Base-by-base conservation (phyloP, 441 rosid species). In the Brassica hybrid region DNA sequence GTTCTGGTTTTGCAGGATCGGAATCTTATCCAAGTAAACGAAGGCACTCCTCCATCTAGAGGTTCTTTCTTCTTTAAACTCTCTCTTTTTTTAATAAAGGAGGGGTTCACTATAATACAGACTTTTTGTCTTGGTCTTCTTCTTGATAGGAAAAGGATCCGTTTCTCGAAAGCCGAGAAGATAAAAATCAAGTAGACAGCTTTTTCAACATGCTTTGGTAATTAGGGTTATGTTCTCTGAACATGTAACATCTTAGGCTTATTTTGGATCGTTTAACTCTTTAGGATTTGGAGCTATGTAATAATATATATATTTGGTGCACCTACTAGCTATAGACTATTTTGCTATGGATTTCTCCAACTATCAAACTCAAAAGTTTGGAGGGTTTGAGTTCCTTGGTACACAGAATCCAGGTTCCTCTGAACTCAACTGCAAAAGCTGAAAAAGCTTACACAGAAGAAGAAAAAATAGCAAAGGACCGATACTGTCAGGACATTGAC, bases 1-100 rank as follows among this genome's bases (percentile, higher is more conserved):
- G 21, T 18, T 19, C 25, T 41, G 19, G 71, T 23, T 62, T 75
- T 80, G 65, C 84, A 90, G 93, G 79, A 84, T 14, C 87, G 94
- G 61, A 88, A 57, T 14, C 60, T 88, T 78, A 82, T 80, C 38
- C 85, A 87, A 72, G 83, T 90, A 69, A 83, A 71, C 68, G 84
- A 83, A 67, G 83, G 76, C 11, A 64, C 58, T 69, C 69, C 65
- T 69, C 69, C 65, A 73, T 70, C 80, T 54, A 74, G 43, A 85
- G 92, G 94, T 91, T 78, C 64, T 80, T 80, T 63, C 73, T 71
- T 65, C 67, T 54, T 27, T 17, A 18, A 25, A 71, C 7, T n/a
- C n/a, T n/a, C 27, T 23, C 48, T 56, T 30, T 10, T 19, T 63
- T 4, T 63, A 0, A 21, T n/a, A 27, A 17, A 36, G 34, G 25